These are phyloP conservation scores for Trypanosoma cruzi DNA, from an alignment of 208 protist species.

Conservation along the genomic window DNA sequence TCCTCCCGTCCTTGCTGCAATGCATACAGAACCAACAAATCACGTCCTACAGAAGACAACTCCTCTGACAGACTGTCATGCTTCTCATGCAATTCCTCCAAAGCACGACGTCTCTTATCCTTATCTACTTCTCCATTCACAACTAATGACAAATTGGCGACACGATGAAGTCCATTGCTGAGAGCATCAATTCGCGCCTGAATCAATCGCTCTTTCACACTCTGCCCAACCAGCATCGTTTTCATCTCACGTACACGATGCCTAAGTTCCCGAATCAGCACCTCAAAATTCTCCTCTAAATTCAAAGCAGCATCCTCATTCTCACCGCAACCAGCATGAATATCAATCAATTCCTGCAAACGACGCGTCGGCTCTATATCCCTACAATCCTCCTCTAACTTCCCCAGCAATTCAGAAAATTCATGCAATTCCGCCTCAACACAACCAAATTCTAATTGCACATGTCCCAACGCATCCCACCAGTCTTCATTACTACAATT, in stretches of 20 bases:
- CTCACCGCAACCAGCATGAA: background rate
- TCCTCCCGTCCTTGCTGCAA: background rate
- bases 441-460: background rate
- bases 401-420: background rate
- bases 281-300: constrained; percentile 6
- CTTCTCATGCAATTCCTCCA: background rate
- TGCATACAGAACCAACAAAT: background rate
- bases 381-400: background rate
- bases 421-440: constrained; percentile 4
- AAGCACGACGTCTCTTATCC: background rate
- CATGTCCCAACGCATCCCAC: background rate
- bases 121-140: background rate
- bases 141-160: background rate
- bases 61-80: background rate
- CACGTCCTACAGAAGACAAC: background rate
- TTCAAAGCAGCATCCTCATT: background rate
- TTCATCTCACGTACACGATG: background rate
- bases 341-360: constrained; percentile 4
- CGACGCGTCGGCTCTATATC: constrained; percentile 11
- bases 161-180: background rate
- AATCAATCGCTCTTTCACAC: constrained; percentile 15
- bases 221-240: background rate
- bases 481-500: too few relatives aligned
- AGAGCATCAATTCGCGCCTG: constrained; percentile 15
- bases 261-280: background rate